Evolutionary conservation across 2,329 filamentous ascomycete genomes (phyloP), one percentile per base, ranked within the genome.

Genomic region (Nemania diffusa): DNA sequence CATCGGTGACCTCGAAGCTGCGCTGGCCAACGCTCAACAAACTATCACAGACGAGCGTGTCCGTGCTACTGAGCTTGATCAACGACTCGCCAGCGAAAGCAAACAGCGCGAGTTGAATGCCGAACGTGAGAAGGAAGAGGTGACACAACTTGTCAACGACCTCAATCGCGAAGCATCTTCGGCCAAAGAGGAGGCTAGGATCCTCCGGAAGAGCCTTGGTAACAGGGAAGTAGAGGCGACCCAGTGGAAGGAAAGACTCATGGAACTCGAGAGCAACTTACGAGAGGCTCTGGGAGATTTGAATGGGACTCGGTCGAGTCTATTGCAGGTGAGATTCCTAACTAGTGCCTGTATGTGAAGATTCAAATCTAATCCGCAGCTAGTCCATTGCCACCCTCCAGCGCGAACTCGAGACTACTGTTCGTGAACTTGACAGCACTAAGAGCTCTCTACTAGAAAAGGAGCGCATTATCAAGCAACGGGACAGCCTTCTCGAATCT

Each of bases 61-160:
- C 68, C 90, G 88, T 53, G 84, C 86, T 20, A 85, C 84, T 74
- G 92, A 94, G 73, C 83, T 94, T 29, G 91, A 94, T 74, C 87
- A 90, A 69, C 88, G 91, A n/a, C 85, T 97, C 26, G 85, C 88
- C 24, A 89, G 91, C 64, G 96, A 98, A 81, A 86, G 94, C 63
- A 88, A 91, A 71, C 95, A 98, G 80, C 88, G 93, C 51, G 95
- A 98, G 78, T 88, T 94, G 56, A 87, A 97, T 62, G 93, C 93
- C 53, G 91, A 89, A 76, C 90, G 92, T 75, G 94, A 97, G 81
- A 97, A 98, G 82, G 92, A 97, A 77, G 95, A 98, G 77, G 92
- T 97, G 58, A 94, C 98, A 81, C 92, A 95, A 79, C 89, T 97
- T 70, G 89, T 98, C 76, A 95, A 97, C 75, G 93, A 97, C 71